phyloP scores from a whole-genome alignment of 2,329 filamentous ascomycete species.

The Botrytis pseudocinerea region DNA sequence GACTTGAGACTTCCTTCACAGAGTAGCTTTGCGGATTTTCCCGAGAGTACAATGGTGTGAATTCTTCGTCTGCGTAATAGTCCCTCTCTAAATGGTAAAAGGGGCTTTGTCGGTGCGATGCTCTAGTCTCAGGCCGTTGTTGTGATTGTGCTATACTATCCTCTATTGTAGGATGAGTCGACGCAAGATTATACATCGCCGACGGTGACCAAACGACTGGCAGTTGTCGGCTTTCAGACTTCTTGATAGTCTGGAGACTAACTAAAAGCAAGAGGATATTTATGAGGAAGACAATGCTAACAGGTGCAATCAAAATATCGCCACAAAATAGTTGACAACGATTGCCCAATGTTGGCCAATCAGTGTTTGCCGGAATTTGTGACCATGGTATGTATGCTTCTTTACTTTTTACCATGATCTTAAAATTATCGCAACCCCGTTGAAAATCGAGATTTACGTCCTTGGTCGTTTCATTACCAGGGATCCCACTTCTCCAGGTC shows the following conservation, averaged over 20 bases:
- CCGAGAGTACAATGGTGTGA: background rate
- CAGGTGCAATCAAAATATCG: slow-evolving; percentile 2
- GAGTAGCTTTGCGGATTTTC: background rate
- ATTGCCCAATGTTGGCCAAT: slow-evolving; percentile 5
- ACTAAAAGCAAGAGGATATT: fast-evolving
- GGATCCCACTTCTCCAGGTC: background rate
- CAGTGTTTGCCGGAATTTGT: background rate
- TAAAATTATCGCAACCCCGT: background rate
- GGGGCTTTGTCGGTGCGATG: background rate
- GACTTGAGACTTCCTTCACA: background rate
- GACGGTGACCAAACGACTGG: background rate
- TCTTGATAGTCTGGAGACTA: background rate
- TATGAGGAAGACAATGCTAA: background rate
- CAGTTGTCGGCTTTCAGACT: background rate
- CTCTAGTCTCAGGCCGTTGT: background rate
- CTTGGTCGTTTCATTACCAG: background rate
- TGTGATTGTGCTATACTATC: background rate
- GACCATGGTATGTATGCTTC: slow-evolving; percentile 6
- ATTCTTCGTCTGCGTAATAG: background rate
- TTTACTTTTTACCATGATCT: background rate
- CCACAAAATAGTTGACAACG: slow-evolving; percentile 2
- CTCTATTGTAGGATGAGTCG: no score
- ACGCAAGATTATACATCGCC: background rate
- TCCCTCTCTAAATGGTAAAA: background rate
- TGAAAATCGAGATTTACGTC: background rate